Base-by-base conservation (phyloP, 2,329 filamentous ascomycete genomes). In the Cercospora sp. region DNA sequence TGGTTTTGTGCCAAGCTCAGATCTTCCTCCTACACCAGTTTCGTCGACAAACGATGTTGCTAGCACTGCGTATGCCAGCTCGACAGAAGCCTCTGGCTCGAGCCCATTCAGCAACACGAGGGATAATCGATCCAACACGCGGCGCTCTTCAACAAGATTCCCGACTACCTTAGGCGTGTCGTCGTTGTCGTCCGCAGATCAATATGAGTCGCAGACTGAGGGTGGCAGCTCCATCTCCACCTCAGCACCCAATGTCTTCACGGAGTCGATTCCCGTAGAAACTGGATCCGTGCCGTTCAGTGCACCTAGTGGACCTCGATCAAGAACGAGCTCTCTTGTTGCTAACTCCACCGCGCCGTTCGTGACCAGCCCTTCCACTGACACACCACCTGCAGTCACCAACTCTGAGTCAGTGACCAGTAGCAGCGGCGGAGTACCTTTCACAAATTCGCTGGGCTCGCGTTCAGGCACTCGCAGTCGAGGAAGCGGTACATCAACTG, bases 251-350 rank as follows among this genome's bases (percentile, higher is more conserved):
- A 28, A 34, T 28, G 45, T 55, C 7, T 28, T 60, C 53, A 65
- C 63, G 5, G 63, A 65, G 63, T 43, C 37, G 12, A 65, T 61
- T 5, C 55, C 66, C n/a, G 24, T 60, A 3, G 45, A 30, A 9
- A 67, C 66, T 32, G 66, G 62, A 10, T 67, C 65, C 10, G 65
- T 63, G 21, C 60, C 65, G 8, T 67, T 67, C 61, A 67, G 65
- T 40, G 65, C 65, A 53, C 65, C 65, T 12, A 65, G 45, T 21
- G 66, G 57, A 24, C 66, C 60, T 49, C 61, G 68, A 28, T 66
- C 68, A n/a, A 51, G 62, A 45, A 64, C 49, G 21, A 53, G 43
- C 28, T 53, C 61, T 12, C 32, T 30, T 34, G n/a, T n/a, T 30
- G 30, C 26, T 21, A 55, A 63, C 32, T 63, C 61, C 45, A 53